Evolutionary conservation across 1,284 basidiomycete genomes (phyloP), one percentile per base, ranked within the genome.

Genomic region (Cryptococcus sp.): DNA sequence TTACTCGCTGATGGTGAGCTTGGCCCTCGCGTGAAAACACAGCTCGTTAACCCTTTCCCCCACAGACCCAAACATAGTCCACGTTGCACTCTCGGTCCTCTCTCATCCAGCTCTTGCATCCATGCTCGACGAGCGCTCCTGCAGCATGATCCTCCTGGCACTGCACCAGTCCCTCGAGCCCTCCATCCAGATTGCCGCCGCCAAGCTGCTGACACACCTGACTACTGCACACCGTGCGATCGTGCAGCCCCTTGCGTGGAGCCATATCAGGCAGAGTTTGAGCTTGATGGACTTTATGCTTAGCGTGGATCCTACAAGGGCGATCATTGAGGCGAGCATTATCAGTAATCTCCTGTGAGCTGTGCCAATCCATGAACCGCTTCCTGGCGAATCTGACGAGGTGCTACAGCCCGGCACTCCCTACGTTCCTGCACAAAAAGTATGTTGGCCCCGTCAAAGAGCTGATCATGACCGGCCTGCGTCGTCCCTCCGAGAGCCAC

Each of bases 321-420:
- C 63, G 12, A 73, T 81, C 21, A 78, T 81, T 57, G 73, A 76
- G 28, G 76, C 79, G 38, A 72, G 82, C 50, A 78, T 81, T 54
- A 81, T 81, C 16, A 81, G 80, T 8, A 81, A 82, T 53, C 54
- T 72, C 1, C 50, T 72, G 70, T 70, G 53, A 60, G 70, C 70
- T 95, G 93, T 75, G 72, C 94, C 35, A 87, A 94, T 59, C 87
- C 86, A 8, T 89, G 90, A 0, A 88, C 89, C 67, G 2, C 20
- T 21, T 13, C 18, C n/a, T 18, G n/a, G 18, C 18, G n/a, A 20
- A 23, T 3, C 33, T 49, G 33, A 46, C 33, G 16, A 33, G 28
- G 12, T n/a, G n/a, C 13, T 18, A 6, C 50, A 71, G 69, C 18
- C 68, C 67, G 6, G 70, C 66, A 11, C 59, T 71, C 12, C 68